A percentile compares a stretch with the other conserved stretches of the same genome.
phyloP scores from a whole-genome alignment of 2,329 filamentous ascomycete species.

The Fusarium sp. region DNA sequence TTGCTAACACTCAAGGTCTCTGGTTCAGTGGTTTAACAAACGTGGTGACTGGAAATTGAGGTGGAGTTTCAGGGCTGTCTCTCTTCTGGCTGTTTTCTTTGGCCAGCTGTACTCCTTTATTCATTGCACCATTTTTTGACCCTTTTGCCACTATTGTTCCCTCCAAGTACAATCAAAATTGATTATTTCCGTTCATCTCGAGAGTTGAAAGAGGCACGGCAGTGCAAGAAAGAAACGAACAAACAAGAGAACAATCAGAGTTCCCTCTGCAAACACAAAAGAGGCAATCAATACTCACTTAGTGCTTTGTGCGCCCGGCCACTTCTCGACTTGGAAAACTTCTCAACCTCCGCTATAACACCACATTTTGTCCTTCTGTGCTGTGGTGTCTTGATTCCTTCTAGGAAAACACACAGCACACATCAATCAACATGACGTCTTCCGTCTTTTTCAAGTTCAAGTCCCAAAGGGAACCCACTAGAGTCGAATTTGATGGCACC shows the following conservation, averaged over 20 bases:
- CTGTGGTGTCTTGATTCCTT: conserved; percentile 40
- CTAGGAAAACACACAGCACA: conserved; percentile 42
- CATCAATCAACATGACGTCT: conserved; percentile 75
- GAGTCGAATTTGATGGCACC: conserved; percentile 96
- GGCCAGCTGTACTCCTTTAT: conserved; percentile 53
- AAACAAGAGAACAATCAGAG: conserved; percentile 35
- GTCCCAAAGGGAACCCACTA: conserved; percentile 92
- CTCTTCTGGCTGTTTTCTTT: conserved; percentile 45
- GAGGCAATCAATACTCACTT: conserved; percentile 44
- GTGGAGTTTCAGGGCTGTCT: conserved; percentile 50
- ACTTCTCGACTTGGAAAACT: conserved; percentile 26
- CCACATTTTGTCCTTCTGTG: conserved; percentile 36
- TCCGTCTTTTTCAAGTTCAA: conserved; percentile 99
- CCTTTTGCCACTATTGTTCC: conserved; percentile 48
- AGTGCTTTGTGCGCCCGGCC: conserved; percentile 44
- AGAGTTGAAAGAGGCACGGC: conserved; percentile 50
- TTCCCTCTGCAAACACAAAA: conserved; percentile 37
- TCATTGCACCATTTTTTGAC: conserved; percentile 47
- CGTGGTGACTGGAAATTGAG: conserved; percentile 50
- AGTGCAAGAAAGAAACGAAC: conserved; percentile 50
- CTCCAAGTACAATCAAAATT: conserved; percentile 62
- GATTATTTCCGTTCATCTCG: conserved; percentile 54
- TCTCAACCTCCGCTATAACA: conserved; percentile 31
- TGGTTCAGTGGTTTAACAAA: conserved; percentile 46
- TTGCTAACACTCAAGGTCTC: conserved; percentile 44